These are phyloP conservation scores for Astragalus glycyphyllos DNA, from an alignment of 306 rosid genomes.

Conservation along the genomic window DNA sequence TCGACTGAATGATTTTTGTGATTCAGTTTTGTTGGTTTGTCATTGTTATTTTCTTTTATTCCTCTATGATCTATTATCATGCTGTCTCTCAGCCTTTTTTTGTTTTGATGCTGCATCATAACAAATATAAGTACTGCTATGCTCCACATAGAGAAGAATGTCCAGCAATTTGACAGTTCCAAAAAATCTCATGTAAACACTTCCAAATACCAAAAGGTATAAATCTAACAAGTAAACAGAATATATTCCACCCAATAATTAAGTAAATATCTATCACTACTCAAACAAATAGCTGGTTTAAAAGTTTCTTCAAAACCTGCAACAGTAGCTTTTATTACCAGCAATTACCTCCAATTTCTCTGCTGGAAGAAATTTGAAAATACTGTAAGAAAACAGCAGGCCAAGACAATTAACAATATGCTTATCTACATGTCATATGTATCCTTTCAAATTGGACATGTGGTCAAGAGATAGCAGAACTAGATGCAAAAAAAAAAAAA, in stretches of 20 bases:
- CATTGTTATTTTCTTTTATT: constrained; percentile 16
- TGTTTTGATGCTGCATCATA: neutral
- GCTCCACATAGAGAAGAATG: constrained; percentile 9
- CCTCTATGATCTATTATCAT: constrained; percentile 1
- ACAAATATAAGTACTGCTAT: neutral
- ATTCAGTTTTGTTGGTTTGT: constrained; percentile 16
- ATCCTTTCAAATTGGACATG: no score
- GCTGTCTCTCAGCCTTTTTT: constrained; percentile 25
- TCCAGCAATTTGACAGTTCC: neutral
- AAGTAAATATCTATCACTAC: neutral
- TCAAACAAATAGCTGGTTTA: neutral
- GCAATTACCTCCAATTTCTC: neutral
- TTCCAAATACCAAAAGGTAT: neutral
- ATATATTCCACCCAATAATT: neutral
- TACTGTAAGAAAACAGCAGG: neutral
- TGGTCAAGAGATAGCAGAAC: no score
- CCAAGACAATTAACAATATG: neutral
- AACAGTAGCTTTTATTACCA: neutral
- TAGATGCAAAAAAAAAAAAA: no score
- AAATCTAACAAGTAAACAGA: neutral
- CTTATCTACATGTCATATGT: no score
- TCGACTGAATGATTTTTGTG: constrained; percentile 25
- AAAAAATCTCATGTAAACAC: neutral
- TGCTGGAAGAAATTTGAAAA: neutral
- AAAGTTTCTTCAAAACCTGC: neutral